phyloP scores from a whole-genome alignment of 768 basidiomycete species.

The Rhizopogon vesiculosus region DNA sequence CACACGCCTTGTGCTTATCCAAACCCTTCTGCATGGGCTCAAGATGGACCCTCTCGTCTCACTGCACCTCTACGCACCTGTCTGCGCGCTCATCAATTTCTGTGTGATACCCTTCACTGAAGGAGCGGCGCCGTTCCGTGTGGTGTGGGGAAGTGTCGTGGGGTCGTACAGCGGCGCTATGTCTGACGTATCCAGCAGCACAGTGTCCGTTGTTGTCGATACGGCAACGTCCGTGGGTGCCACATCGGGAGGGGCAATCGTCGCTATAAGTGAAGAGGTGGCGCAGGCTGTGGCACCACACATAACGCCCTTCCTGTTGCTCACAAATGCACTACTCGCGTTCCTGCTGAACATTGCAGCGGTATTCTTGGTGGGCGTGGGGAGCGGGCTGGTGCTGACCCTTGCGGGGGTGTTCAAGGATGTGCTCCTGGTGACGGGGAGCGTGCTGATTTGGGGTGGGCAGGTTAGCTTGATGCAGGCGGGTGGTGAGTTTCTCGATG shows the following conservation, averaged over 20 bases:
- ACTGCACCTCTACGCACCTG: constrained; percentile 93
- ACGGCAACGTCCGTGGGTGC: background rate
- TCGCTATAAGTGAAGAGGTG: background rate
- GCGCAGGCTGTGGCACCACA: background rate
- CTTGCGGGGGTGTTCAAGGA: constrained; percentile 97
- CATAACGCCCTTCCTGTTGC: constrained; percentile 64
- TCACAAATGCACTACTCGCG: constrained; percentile 83
- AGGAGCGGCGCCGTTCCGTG: constrained; percentile 76
- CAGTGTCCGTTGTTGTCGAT: background rate
- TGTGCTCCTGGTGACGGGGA: constrained; percentile 89
- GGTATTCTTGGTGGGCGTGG: constrained; percentile 89
- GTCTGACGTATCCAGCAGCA: background rate
- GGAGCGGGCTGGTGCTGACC: constrained; percentile 84
- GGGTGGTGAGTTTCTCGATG: constrained; percentile 46
- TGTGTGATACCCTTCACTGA: constrained; percentile 88
- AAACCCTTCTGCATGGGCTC: constrained; percentile 88
- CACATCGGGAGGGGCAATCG: background rate
- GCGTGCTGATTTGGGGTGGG: constrained; percentile 82
- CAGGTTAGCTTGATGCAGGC: constrained; percentile 80
- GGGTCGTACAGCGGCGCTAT: constrained; percentile 13
- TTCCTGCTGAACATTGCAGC: constrained; percentile 91
- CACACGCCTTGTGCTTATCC: constrained; percentile 92
- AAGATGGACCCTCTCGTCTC: constrained; percentile 98
- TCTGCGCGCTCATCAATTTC: constrained; percentile 89
- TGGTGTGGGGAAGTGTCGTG: constrained; percentile 3